Evolutionary conservation across 148 eudicot genomes (phyloP), one percentile per base, ranked within the genome.

Genomic region (Rhododendron ovatum): DNA sequence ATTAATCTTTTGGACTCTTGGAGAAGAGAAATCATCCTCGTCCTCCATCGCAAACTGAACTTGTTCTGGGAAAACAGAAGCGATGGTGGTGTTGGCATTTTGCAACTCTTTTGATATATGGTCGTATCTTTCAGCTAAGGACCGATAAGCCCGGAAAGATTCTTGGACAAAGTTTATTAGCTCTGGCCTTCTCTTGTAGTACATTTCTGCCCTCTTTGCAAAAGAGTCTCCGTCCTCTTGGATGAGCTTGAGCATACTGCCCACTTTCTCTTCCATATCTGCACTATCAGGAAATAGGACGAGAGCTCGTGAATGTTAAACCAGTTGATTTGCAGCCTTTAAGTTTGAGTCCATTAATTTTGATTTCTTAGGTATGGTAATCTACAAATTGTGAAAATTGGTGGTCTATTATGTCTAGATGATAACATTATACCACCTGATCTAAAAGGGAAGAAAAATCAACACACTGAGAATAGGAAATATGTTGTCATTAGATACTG

Each of bases 161-260:
- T 97, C 99, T 78, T 95, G 93, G 0, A 97, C 98, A 79, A 92
- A 93, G 90, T 35, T 87, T 85, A 94, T 91, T 78, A 97, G 86
- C 83, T 95, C 98, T 9, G 99, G 99, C 83, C 99, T 86, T 77
- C 89, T 91, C 85, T 95, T 93, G 90, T 95, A 96, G 92, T 96
- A 96, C 99, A 96, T 96, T 88, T 96, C 99, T 17, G 99, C 99
- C 90, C 97, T 92, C 84, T 92, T 93, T 33, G 98, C 98, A 78
- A 97, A 97, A 33, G 96, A 94, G 79, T 97, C 99, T 47, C 99
- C 99, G 83, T 95, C 98, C 78, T 94, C 95, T 84, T 91, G 84
- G 30, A 95, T 93, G 85, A 97, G 95, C 85, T 90, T 92, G 17
- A 97, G 88, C 90, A 93, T 91, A 48, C 47, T 50, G 55, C 93